These are phyloP conservation scores for Calophaca sinica DNA, from an alignment of 306 rosid species.

Conservation along the genomic window DNA sequence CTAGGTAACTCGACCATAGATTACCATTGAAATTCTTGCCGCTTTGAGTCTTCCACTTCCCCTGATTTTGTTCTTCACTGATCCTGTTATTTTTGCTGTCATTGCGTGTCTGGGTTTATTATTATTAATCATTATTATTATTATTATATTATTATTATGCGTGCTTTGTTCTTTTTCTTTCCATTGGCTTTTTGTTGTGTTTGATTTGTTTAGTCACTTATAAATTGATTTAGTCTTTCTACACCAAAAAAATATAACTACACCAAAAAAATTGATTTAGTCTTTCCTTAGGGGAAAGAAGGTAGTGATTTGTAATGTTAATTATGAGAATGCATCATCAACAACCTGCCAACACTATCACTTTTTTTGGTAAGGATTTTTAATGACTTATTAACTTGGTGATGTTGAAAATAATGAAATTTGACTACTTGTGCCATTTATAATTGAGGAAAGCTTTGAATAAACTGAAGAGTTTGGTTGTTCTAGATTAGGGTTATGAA, in stretches of 20 bases:
- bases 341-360: neutral
- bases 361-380: slow-evolving; percentile 24
- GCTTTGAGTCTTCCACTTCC: slow-evolving; percentile 32
- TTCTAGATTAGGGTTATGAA: slow-evolving; percentile 45
- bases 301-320: slow-evolving; percentile 22
- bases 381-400: slow-evolving; percentile 18
- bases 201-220: slow-evolving; percentile 36
- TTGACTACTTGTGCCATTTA: slow-evolving; percentile 3
- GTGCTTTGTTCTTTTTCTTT: slow-evolving; percentile 28
- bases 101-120: too few species aligned
- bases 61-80: slow-evolving; percentile 37
- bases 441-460: slow-evolving; percentile 29
- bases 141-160: neutral
- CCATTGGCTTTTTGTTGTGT: neutral
- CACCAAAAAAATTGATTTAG: slow-evolving; percentile 12
- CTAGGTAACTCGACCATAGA: slow-evolving; percentile 47
- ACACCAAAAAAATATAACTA: too few species aligned
- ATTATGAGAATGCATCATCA: slow-evolving; percentile 37
- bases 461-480: slow-evolving; percentile 13
- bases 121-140: too few species aligned
- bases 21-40: slow-evolving; percentile 20
- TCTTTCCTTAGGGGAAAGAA: slow-evolving; percentile 7
- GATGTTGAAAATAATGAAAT: slow-evolving; percentile 44
- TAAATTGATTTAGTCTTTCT: too few species aligned
- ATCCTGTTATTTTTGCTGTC: slow-evolving; percentile 42